Evolutionary conservation across 192 early-diverging fungal species (phyloP).

Genomic region (Mortierella hygrophila): DNA sequence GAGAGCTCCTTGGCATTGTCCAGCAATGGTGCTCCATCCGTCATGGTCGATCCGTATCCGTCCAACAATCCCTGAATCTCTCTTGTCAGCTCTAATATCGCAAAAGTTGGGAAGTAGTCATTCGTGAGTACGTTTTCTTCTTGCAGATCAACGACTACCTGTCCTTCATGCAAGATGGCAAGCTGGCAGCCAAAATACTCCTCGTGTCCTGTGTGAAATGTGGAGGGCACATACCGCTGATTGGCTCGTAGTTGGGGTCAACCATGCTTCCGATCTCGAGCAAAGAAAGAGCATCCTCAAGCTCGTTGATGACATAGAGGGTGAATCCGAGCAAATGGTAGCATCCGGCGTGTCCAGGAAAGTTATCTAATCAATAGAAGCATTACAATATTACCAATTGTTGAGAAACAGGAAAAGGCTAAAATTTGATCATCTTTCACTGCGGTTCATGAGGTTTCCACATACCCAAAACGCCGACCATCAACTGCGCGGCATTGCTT

Average conservation of each 20-base stretch:
- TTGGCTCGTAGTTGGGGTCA: conserved; percentile 64
- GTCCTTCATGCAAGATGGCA: not conserved
- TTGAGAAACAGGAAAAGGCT: not conserved
- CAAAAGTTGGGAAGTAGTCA: not conserved
- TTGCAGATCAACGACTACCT: not conserved
- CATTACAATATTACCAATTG: not conserved
- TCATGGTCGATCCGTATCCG: conserved; percentile 57
- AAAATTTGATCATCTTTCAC: not conserved
- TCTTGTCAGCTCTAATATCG: conserved; percentile 55
- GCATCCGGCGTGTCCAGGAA: conserved; percentile 66
- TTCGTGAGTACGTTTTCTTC: not conserved
- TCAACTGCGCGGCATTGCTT: conserved; percentile 60
- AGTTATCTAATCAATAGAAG: conserved; percentile 51
- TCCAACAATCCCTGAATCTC: conserved; percentile 62
- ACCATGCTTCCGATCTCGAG: conserved; percentile 65
- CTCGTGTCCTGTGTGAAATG: not conserved
- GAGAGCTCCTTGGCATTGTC: conserved; percentile 53
- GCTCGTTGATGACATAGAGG: conserved; percentile 63
- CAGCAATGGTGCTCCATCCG: conserved; percentile 55
- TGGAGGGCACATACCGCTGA: conserved; percentile 50
- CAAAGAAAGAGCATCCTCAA: conserved; percentile 64
- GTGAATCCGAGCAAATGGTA: conserved; percentile 68
- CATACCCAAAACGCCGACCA: conserved; percentile 64
- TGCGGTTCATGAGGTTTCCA: not conserved
- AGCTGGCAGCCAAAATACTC: not conserved